phyloP scores from a whole-genome alignment of 495 filamentous ascomycete species.

The Aspergillus panamensis region DNA sequence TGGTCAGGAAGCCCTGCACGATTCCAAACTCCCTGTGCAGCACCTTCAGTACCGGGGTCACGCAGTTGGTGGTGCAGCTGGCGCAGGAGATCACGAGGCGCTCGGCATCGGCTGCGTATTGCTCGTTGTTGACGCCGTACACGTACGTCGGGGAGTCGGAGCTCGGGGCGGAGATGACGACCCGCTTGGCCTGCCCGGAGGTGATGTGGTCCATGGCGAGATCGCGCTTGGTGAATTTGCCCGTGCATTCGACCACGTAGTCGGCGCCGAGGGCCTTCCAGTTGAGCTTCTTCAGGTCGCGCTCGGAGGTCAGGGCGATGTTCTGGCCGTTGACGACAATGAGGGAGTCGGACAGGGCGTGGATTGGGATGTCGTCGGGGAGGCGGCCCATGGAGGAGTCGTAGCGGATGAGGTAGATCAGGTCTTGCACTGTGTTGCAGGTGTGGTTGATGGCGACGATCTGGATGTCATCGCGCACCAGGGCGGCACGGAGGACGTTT shows the following conservation, averaged over 20 bases:
- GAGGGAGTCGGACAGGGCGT: conserved; percentile 26
- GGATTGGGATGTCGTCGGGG: conserved; percentile 26
- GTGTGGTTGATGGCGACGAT: conserved; percentile 39
- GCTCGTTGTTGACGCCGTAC: conserved; percentile 34
- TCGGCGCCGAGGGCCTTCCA: conserved; percentile 31
- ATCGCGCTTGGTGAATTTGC: conserved; percentile 37
- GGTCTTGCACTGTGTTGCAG: conserved; percentile 32
- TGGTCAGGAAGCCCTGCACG: conserved; percentile 33
- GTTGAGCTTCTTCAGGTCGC: conserved; percentile 35
- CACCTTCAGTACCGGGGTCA: conserved; percentile 36
- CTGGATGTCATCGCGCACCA: conserved; percentile 31
- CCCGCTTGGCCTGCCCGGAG: conserved; percentile 32
- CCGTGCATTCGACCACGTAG: conserved; percentile 37
- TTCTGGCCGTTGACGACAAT: conserved; percentile 27
- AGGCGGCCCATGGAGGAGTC: conserved; percentile 36
- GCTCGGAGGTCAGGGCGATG: conserved; percentile 35
- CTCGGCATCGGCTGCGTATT: conserved; percentile 25
- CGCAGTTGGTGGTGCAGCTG: conserved; percentile 38
- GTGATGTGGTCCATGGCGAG: conserved; percentile 32
- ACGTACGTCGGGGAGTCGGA: conserved; percentile 36
- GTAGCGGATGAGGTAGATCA: conserved; percentile 39
- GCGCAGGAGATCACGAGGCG: conserved; percentile 32
- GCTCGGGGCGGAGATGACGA: conserved; percentile 36
- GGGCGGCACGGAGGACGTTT: conserved; percentile 36
- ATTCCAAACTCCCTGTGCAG: conserved; percentile 31